Conservation (phyloP, 2,329 filamentous ascomycete species). For the Colletotrichum coccodes region DNA sequence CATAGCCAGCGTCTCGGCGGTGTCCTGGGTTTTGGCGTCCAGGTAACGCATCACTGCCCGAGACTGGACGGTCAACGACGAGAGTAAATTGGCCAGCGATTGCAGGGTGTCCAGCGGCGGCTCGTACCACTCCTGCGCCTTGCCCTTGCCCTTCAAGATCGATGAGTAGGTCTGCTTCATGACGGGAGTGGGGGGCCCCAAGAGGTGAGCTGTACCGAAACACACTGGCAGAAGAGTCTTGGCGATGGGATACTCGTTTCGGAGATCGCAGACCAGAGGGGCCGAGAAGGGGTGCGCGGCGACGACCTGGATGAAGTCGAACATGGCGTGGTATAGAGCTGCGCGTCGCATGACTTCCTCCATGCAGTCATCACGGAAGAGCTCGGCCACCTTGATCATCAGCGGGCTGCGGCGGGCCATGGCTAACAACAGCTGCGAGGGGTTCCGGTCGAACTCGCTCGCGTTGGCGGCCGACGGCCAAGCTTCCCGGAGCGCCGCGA, state of each 20-base stretch:
- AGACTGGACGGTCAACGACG: background rate
- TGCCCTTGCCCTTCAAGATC: background rate
- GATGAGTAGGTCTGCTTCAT: too few species aligned
- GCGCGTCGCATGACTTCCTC: background rate
- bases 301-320: background rate
- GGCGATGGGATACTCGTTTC: background rate
- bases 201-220: background rate
- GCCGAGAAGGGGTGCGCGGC: background rate
- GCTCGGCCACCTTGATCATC: constrained; percentile 35
- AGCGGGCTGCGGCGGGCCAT: constrained; percentile 39
- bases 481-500: background rate
- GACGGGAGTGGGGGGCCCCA: too few species aligned
- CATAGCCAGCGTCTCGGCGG: background rate
- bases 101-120: background rate
- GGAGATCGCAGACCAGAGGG: background rate
- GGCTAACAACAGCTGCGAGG: constrained; percentile 5
- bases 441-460: constrained; percentile 12
- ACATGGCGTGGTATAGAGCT: background rate
- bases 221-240: constrained; percentile 6
- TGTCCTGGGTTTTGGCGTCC: background rate
- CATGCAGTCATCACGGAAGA: constrained; percentile 39
- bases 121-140: background rate
- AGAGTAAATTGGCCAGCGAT: background rate
- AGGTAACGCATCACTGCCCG: background rate
- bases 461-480: background rate